Percentiles rank a stretch among this genome's conserved stretches.
These are phyloP conservation scores for Paraleonurus japonicus DNA, from an alignment of 257 asterid genomes.

Conservation along the genomic window DNA sequence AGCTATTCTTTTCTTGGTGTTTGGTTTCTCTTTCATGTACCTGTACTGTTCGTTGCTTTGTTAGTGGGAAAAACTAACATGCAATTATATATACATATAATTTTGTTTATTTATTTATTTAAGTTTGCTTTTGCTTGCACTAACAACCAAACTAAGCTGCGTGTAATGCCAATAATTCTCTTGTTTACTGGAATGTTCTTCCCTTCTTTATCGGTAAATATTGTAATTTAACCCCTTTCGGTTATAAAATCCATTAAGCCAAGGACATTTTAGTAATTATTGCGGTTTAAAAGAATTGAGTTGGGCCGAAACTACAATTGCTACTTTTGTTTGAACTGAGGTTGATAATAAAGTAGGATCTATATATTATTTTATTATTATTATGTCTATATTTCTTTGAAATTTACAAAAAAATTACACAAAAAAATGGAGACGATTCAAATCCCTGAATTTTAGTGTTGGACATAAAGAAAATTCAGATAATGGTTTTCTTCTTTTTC, in stretches of 20 bases:
- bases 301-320: background rate
- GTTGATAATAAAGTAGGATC: too few relatives aligned
- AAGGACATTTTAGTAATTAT: background rate
- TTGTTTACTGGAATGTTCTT: conserved; percentile 37
- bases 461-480: background rate
- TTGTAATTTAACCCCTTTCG: conserved; percentile 6
- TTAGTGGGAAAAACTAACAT: conserved; percentile 29
- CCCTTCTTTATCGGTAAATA: conserved; percentile 30
- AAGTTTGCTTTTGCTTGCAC: conserved; percentile 41
- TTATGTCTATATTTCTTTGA: too few relatives aligned
- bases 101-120: background rate
- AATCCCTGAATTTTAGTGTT: background rate
- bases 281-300: background rate
- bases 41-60: conserved; percentile 10
- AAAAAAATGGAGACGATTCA: too few relatives aligned
- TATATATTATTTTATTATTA: too few relatives aligned
- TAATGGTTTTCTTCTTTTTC: background rate
- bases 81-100: conserved; percentile 5
- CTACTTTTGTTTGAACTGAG: background rate
- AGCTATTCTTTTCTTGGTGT: conserved; percentile 34
- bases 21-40: conserved; percentile 28
- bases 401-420: too few relatives aligned
- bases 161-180: conserved; percentile 23
- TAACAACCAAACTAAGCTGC: conserved; percentile 21
- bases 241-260: conserved; percentile 27